Percentiles rank a stretch among this genome's conserved stretches.
Evolutionary conservation across 495 filamentous ascomycete genomes (phyloP).

Genomic region (Diplogelasinospora grovesii): DNA sequence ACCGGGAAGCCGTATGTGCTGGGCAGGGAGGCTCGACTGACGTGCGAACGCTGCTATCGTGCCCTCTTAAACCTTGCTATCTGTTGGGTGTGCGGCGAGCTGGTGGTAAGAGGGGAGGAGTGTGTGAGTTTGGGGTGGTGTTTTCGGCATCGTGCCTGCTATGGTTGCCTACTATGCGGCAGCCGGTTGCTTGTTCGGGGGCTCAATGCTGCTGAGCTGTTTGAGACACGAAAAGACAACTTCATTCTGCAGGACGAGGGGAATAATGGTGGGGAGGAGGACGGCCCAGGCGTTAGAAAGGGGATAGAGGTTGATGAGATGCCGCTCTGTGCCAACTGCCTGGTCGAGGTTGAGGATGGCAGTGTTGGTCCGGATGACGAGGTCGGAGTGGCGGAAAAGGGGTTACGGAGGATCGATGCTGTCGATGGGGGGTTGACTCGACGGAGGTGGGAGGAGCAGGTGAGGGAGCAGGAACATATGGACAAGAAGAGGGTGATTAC

Average conservation of each 20-base stretch:
- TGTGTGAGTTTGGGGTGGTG: constrained; percentile 43
- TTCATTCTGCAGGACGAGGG: not conserved
- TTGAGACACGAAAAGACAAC: constrained; percentile 8
- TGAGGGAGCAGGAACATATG: too few relatives aligned
- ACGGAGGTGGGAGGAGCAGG: constrained; percentile 22
- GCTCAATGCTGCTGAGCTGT: constrained; percentile 11
- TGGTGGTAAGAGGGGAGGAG: constrained; percentile 36
- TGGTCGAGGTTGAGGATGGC: constrained; percentile 20
- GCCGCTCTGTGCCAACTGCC: constrained; percentile 30
- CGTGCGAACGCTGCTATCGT: constrained; percentile 33
- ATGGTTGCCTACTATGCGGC: constrained; percentile 42
- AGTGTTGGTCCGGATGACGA: too few relatives aligned
- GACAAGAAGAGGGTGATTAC: too few relatives aligned
- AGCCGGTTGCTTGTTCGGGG: constrained; percentile 13
- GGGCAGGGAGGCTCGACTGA: constrained; percentile 27
- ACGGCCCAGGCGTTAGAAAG: constrained; percentile 5
- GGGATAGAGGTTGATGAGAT: constrained; percentile 26
- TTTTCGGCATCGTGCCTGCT: constrained; percentile 44
- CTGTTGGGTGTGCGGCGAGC: constrained; percentile 45
- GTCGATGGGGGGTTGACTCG: constrained; percentile 21
- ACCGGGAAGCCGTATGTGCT: constrained; percentile 19
- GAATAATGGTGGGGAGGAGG: not conserved
- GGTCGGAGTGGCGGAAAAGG: constrained; percentile 13
- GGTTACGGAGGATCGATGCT: constrained; percentile 20
- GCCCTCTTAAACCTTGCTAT: constrained; percentile 36